Base-by-base conservation (phyloP, 139 green algal genomes). In the Tetraselmis chui region DNA sequence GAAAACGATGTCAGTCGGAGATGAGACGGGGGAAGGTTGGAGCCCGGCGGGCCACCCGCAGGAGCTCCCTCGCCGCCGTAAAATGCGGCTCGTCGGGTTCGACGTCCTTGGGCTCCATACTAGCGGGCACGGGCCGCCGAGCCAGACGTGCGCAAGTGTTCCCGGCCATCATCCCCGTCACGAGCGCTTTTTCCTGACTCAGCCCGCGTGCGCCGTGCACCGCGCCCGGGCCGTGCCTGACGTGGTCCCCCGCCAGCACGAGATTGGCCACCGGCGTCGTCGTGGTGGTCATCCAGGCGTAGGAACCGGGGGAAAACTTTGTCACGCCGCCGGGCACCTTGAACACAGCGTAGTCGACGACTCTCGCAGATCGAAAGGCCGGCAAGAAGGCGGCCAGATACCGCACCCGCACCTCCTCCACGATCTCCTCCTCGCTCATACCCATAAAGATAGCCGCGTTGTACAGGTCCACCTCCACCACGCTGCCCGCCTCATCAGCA, bases 391-490 rank as follows among this genome's bases (percentile, higher is more conserved):
- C 59, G n/a, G 29, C 18, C n/a, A 83, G 25, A 30, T 25, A 5
- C 11, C 26, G 26, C 67, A 30, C n/a, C n/a, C 32, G 24, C 26
- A 58, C 24, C 11, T 81, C n/a, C 22, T 81, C 30, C 27, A 88
- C 79, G 27, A 88, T 76, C 2, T 24, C 30, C 27, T 84, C 82
- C 26, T 88, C 82, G 18, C 45, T 29, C 28, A 88, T 31, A 1
- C 83, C 29, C 1, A 88, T 30, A 24, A 87, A 28, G 29, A 76
- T 28, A 2, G 31, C 59, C 11, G 85, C 85, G 29, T 88, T 31
- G 77, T 88, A 88, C 5, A 86, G 45, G 79, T 88, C 85, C 2
- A 82, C 85, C 78, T 86, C 81, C 24, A 88, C 28, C 28, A 88
- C 85, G 32, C 77, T 84, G 27, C 81, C 81, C 25, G 26, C 82